Evolutionary conservation across 2,329 filamentous ascomycete genomes (phyloP), one percentile per base, ranked within the genome.

Genomic region (Penicillium sp.): DNA sequence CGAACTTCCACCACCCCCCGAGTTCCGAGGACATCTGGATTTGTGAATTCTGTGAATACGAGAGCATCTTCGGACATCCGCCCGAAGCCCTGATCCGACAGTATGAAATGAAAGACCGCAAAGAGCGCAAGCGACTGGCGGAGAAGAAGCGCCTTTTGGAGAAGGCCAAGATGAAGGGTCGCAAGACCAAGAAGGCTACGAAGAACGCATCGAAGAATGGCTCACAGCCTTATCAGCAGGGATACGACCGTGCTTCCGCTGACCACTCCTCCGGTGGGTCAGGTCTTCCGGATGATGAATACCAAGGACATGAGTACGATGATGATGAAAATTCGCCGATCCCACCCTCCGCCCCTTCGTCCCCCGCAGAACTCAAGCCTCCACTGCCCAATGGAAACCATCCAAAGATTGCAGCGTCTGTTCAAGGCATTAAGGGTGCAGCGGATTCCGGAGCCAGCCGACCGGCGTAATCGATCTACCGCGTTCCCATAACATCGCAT

Each of bases 11-110:
- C 60, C 83, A 87, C 61, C 85, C 87, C 1, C 85, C 86, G 0
- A 73, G 71, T 17, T 66, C 73, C 2, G 85, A 88, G 57, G 87
- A 95, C 53, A 79, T 89, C 44, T 97, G 90, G 87, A 89, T 97
- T 41, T 98, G 93, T 71, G 88, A 96, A 63, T 97, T 97, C 66
- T 98, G 93, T 74, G 93, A 98, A 69, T 98, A 96, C 65, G 91
- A 97, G 70, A 82, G 82, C 45, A 96, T 98, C 43, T 97, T 95
- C 66, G 91, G 91, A n/a, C 78, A 78, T 45, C 87, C 87, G 2
- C 93, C 93, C 0, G 79, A 81, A 60, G 88, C 88, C 43, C 73
- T 98, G 48, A 94, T 97, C 55, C 81, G 87, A 35, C 83, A 89
- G 54, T 98, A 97, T 64, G 93, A 98, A 71, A 87, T 91, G 65